Evolutionary conservation across 1,139 yeast genomes (phyloP).

Genomic region (Candida sp.): DNA sequence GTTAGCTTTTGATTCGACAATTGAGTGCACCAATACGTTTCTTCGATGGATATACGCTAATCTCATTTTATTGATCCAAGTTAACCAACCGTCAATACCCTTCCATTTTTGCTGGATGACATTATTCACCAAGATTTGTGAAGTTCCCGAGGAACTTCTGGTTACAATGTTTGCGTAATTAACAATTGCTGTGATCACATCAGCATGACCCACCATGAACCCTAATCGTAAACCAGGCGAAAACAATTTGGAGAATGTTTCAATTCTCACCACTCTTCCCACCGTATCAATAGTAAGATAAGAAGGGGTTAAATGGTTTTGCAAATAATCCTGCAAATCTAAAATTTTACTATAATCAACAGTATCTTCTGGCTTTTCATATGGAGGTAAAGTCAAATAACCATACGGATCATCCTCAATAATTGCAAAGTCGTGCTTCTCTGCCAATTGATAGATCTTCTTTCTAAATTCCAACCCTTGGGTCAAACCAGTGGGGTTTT

Average conservation of each 20-base stretch:
- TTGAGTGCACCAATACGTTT: constrained; percentile 36
- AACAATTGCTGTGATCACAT: constrained; percentile 31
- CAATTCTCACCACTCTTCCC: constrained; percentile 39
- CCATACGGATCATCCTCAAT: constrained; percentile 47
- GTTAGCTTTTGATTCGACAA: constrained; percentile 24
- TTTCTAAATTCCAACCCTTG: constrained; percentile 33
- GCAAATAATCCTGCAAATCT: constrained; percentile 31
- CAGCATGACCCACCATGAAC: constrained; percentile 34
- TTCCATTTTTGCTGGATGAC: constrained; percentile 37
- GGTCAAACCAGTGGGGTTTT: constrained; percentile 42
- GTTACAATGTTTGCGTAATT: constrained; percentile 35
- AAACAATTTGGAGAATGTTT: constrained; percentile 41
- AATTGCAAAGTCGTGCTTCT: constrained; percentile 35
- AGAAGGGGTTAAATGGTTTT: constrained; percentile 37
- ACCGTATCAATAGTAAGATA: constrained; percentile 37
- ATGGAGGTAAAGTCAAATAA: constrained; percentile 35
- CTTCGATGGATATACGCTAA: constrained; percentile 56
- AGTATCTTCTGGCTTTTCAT: constrained; percentile 21
- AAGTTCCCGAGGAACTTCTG: constrained; percentile 45
- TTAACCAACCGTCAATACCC: constrained; percentile 63
- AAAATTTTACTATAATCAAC: constrained; percentile 18
- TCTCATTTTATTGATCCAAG: constrained; percentile 63
- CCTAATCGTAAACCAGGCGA: constrained; percentile 45
- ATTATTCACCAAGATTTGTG: constrained; percentile 38
- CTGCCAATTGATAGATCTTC: constrained; percentile 37